Base-by-base conservation (phyloP, 768 basidiomycete species). In the Pisolithus albus region DNA sequence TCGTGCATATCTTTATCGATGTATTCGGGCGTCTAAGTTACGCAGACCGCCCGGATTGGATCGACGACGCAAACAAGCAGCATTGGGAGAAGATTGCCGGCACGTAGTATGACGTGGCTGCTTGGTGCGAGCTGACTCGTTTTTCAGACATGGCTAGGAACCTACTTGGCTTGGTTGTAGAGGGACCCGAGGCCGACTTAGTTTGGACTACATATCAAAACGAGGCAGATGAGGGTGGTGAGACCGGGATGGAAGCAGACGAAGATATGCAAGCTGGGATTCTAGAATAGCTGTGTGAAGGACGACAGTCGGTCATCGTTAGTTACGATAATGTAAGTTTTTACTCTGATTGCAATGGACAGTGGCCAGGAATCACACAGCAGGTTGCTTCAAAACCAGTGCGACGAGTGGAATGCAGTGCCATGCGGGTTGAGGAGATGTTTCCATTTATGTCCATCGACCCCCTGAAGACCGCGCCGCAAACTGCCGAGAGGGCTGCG, bases 1-100 rank as follows among this genome's bases (percentile, higher is more conserved):
- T 87, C 24, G 72, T 72, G 11, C 82, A 92, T 57, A 75, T 82
- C 62, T 90, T 89, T 61, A 79, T 83, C 26, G 81, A 89, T n/a
- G 79, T 82, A 0, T 78, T 92, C 50, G 86, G 89, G 37, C 76
- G 88, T 54, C 68, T 92, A 44, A 81, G 83, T 51, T 90, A 80
- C 53, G 81, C 84, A 6, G 82, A 81, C 43, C 70, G 78, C 10
- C 84, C 84, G 15, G 73, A 78, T 41, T 86, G 83, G 81, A 63
- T 85, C 30, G 67, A 73, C 21, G 50, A 52, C 15, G 62, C 70
- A 44, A 62, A 67, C 15, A 72, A 69, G 50, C 60, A 63, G 19
- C 74, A 76, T 42, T 59, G 83, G 39, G 73, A 72, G 55, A 61
- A 66, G 24, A 66, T 80, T 32, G 68, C 72, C 57, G 82, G 85